Conservation (phyloP, 805 yeast genomes). For the Lipomyces kockii region DNA sequence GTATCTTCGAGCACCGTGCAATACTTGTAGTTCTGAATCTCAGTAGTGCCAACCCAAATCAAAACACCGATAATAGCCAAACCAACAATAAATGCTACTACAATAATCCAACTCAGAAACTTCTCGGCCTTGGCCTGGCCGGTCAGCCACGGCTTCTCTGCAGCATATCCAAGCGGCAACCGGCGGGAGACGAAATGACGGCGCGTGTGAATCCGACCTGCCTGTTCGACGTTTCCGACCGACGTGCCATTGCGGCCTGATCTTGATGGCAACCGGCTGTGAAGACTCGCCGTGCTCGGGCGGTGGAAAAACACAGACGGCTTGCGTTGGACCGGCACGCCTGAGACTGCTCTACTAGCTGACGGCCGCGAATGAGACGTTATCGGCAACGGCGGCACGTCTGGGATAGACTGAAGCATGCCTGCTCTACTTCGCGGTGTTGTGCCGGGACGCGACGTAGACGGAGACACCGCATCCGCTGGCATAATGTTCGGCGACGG, state of each 20-base stretch:
- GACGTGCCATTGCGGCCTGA: neutral
- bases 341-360: neutral
- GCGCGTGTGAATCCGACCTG: conserved; percentile 17
- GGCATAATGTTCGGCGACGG: neutral
- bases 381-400: neutral
- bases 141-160: conserved; percentile 34
- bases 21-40: conserved; percentile 20
- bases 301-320: conserved; percentile 13
- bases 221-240: neutral
- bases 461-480: neutral
- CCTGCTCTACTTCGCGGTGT: neutral
- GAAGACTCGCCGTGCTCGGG: neutral
- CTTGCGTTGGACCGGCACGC: neutral
- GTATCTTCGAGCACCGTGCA: conserved; percentile 25
- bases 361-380: neutral
- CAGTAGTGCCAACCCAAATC: conserved; percentile 30
- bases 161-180: conserved; percentile 24
- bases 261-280: neutral
- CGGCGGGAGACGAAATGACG: conserved; percentile 27
- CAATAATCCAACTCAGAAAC: conserved; percentile 9
- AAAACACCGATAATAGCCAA: conserved; percentile 21
- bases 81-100: conserved; percentile 17
- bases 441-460: neutral
- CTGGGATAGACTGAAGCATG: neutral
- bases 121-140: conserved; percentile 19